Percentiles rank a stretch among this genome's conserved stretches.
phyloP scores from a whole-genome alignment of 345 rosid species.

The Gossypium herbaceum region DNA sequence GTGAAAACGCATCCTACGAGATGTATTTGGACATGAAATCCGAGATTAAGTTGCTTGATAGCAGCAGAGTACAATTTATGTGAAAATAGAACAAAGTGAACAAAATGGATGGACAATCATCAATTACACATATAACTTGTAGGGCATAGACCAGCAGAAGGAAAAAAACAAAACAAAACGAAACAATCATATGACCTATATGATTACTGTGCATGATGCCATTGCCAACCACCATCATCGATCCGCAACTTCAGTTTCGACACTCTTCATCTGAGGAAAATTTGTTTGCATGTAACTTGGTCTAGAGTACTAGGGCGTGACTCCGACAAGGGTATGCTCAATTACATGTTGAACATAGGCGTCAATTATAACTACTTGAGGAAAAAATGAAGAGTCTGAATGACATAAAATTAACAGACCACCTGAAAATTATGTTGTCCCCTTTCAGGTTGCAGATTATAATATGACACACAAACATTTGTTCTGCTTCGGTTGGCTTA shows the following conservation, averaged over 20 bases:
- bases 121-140: slow-evolving; percentile 12
- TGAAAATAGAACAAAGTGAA: slow-evolving; percentile 18
- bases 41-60: slow-evolving; percentile 15
- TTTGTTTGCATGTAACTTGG: background rate
- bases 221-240: slow-evolving; percentile 15
- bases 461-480: slow-evolving; percentile 75
- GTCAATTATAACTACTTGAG: background rate
- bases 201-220: slow-evolving; percentile 6
- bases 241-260: slow-evolving; percentile 19
- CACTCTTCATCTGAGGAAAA: slow-evolving; percentile 19
- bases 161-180: background rate
- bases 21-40: background rate
- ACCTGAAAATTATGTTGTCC: slow-evolving; percentile 27
- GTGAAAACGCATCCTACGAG: no score
- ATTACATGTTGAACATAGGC: background rate
- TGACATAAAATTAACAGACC: background rate
- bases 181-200: background rate
- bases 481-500: slow-evolving; percentile 56
- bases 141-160: slow-evolving; percentile 15
- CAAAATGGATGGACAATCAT: slow-evolving; percentile 25
- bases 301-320: background rate
- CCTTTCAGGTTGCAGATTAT: slow-evolving; percentile 31
- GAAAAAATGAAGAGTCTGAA: background rate
- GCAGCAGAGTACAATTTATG: slow-evolving; percentile 20
- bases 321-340: background rate